These are phyloP conservation scores for Castanopsis chinensis DNA, from an alignment of 306 rosid species.

Conservation along the genomic window DNA sequence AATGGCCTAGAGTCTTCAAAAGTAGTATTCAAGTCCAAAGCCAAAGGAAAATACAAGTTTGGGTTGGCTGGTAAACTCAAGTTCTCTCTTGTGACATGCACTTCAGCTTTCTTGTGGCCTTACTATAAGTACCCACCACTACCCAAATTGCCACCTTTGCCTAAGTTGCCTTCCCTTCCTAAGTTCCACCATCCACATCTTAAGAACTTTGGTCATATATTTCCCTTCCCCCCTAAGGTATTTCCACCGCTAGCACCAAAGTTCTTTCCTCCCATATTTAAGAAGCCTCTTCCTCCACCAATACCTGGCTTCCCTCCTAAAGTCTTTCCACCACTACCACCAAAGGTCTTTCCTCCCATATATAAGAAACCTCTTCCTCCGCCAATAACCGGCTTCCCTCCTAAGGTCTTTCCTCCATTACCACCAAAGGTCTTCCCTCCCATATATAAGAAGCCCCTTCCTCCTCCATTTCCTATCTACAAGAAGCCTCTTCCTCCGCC, in stretches of 20 bases:
- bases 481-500: conserved; percentile 16
- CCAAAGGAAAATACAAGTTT: conserved; percentile 48
- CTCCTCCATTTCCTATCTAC: neutral
- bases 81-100: conserved; percentile 64
- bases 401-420: conserved; percentile 9
- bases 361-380: conserved; percentile 13
- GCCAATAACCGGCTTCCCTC: neutral
- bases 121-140: conserved; percentile 38
- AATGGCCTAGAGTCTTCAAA: conserved; percentile 47
- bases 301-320: conserved; percentile 13
- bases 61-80: conserved; percentile 51
- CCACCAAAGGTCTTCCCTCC: too few species aligned
- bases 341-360: conserved; percentile 28
- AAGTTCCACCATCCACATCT: neutral
- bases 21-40: conserved; percentile 46
- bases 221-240: conserved; percentile 40
- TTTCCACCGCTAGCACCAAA: conserved; percentile 42
- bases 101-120: conserved; percentile 67
- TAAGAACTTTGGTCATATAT: conserved; percentile 20
- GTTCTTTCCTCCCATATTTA: conserved; percentile 22
- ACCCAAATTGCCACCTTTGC: conserved; percentile 29
- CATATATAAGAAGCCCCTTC: neutral
- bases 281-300: conserved; percentile 19
- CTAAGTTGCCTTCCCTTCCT: neutral
- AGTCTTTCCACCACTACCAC: conserved; percentile 38